Percentiles rank a stretch among this genome's conserved stretches.
These are phyloP conservation scores for Alternaria incomplexa DNA, from an alignment of 2,329 filamentous ascomycete species.

Conservation along the genomic window DNA sequence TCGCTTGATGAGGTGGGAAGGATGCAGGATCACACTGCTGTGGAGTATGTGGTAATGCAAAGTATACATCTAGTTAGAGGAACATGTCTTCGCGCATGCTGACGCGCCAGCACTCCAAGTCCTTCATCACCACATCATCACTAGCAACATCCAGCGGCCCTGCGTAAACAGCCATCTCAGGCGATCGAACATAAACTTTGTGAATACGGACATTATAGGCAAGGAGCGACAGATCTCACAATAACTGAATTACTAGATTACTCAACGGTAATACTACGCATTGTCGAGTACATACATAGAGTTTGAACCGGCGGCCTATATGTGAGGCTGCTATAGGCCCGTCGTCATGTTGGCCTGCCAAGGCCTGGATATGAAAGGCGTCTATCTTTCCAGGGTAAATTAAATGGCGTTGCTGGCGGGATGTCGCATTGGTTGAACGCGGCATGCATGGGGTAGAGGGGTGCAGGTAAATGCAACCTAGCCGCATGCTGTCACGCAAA, in stretches of 20 bases:
- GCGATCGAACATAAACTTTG: neutral
- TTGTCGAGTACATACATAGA: slow-evolving; percentile 16
- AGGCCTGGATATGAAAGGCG: slow-evolving; percentile 18
- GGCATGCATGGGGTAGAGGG: slow-evolving; percentile 4
- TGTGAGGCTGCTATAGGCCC: slow-evolving; percentile 35
- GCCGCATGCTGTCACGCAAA: slow-evolving; percentile 9
- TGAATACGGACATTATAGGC: slow-evolving; percentile 24
- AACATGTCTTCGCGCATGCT: slow-evolving; percentile 10
- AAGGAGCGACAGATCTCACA: slow-evolving; percentile 2
- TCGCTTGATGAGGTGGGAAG: neutral
- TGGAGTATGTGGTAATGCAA: neutral
- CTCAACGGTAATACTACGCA: slow-evolving; percentile 14
- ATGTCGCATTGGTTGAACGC: slow-evolving; percentile 10
- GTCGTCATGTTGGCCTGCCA: slow-evolving; percentile 16
- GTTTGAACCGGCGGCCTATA: slow-evolving; percentile 28
- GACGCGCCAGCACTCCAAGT: slow-evolving; percentile 5
- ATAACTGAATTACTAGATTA: slow-evolving; percentile 23
- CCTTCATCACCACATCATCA: slow-evolving; percentile 15
- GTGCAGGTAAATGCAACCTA: slow-evolving; percentile 14
- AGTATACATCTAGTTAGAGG: neutral
- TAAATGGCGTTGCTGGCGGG: slow-evolving; percentile 10
- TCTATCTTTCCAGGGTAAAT: slow-evolving; percentile 23
- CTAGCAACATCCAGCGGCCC: neutral
- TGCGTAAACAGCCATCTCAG: neutral
- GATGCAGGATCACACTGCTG: slow-evolving; percentile 1